Base-by-base conservation (phyloP, 2,329 filamentous ascomycete species). In the Aspergillus sp. region DNA sequence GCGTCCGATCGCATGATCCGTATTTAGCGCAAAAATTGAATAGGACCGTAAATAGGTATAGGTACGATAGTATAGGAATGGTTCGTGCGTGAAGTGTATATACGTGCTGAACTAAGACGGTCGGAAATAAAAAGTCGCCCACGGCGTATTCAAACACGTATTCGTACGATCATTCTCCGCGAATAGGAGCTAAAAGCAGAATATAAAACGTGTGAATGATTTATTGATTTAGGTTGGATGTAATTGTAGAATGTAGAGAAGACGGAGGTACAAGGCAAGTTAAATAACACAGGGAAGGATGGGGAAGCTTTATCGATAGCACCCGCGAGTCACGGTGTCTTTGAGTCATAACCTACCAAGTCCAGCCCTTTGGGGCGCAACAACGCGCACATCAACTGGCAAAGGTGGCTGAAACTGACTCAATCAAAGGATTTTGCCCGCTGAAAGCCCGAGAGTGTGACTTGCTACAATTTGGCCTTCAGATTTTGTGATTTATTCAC, bases 161-260 rank as follows among this genome's bases (percentile, higher is more conserved):
- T 78, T 77, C 75, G 75, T 63, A 70, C 64, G 62, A 78, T 77
- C 76, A 78, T 78, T 63, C 60, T 72, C 69, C 59, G 52, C 59
- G 48, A 59, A 55, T 49, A 58, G 32, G 30, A 38, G 43, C 52
- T 47, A 24, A 48, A 54, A 18, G 44, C 18, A 53, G 30, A 42
- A 30, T 41, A 43, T 48, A 12, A 20, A 30, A 53, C 30, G 41
- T 32, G 32, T 20, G 34, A 36, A 36, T 42, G 24, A 49, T 30
- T 42, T 15, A 48, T 39, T 41, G 48, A 20, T 20, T 36, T 38
- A 24, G 45, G 22, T 36, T 18, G 5, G 20, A 41, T 45, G 24
- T 34, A 42, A 53, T 34, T 50, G 51, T 36, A 48, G 41, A 38
- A 38, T 42, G 15, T 41, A 50, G 44, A 42, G 48, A 39, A 36